Evolutionary conservation across 2,329 filamentous ascomycete genomes (phyloP).

Genomic region (Curvularia spicifera): DNA sequence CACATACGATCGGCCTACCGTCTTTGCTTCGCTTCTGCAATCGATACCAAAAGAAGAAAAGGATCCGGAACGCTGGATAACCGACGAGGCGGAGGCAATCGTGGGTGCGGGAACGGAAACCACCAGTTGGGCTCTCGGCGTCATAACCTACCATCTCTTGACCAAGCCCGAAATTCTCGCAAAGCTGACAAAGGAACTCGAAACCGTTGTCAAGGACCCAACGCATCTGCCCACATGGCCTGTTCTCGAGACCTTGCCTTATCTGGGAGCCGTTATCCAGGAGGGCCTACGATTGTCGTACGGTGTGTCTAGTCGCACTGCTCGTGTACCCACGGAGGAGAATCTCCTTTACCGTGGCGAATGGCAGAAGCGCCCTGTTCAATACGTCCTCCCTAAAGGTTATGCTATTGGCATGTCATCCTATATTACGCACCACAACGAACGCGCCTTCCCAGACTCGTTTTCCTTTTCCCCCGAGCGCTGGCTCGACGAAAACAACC

Average conservation of each 20-base stretch:
- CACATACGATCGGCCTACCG: slow-evolving; percentile 32
- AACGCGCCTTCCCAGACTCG: slow-evolving; percentile 34
- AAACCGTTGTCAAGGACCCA: slow-evolving; percentile 24
- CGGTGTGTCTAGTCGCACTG: slow-evolving; percentile 36
- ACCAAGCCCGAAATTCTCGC: slow-evolving; percentile 31
- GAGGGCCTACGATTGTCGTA: slow-evolving; percentile 42
- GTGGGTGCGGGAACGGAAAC: slow-evolving; percentile 47
- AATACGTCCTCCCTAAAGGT: slow-evolving; percentile 31
- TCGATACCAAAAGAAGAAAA: slow-evolving; percentile 28
- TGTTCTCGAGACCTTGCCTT: slow-evolving; percentile 37
- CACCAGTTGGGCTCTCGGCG: slow-evolving; percentile 37
- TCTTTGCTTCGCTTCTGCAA: slow-evolving; percentile 30
- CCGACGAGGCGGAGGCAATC: slow-evolving; percentile 42
- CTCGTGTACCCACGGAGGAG: slow-evolving; percentile 33
- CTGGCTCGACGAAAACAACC: slow-evolving; percentile 38
- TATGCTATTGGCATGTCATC: slow-evolving; percentile 38
- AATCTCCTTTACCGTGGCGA: slow-evolving; percentile 34
- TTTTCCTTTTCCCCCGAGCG: slow-evolving; percentile 38
- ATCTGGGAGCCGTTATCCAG: slow-evolving; percentile 42
- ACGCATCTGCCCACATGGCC: slow-evolving; percentile 26
- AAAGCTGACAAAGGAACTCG: slow-evolving; percentile 36
- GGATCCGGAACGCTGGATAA: slow-evolving; percentile 30
- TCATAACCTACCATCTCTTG: slow-evolving; percentile 39
- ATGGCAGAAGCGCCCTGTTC: slow-evolving; percentile 31
- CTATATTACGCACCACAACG: slow-evolving; percentile 34